phyloP scores from a whole-genome alignment of 768 basidiomycete species.

The Lactarius tabidus region DNA sequence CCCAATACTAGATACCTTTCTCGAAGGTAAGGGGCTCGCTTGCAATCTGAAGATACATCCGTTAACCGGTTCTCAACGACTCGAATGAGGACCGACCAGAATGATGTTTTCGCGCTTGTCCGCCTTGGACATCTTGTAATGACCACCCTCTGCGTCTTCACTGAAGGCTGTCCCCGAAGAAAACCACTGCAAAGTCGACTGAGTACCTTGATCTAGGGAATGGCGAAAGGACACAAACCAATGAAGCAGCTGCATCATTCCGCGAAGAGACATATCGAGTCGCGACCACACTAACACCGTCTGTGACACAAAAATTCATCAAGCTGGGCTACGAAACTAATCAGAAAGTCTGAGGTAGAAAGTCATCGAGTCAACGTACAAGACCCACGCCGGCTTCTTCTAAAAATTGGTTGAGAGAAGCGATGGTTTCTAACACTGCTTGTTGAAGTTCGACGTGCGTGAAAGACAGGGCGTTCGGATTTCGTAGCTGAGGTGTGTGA shows the following conservation, averaged over 20 bases:
- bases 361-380: slow-evolving; percentile 37
- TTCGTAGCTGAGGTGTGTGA: slow-evolving; percentile 54
- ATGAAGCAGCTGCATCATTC: slow-evolving; percentile 77
- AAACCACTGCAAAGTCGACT: slow-evolving; percentile 64
- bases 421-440: slow-evolving; percentile 88
- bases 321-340: slow-evolving; percentile 60
- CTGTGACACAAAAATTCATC: slow-evolving; percentile 95
- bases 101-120: slow-evolving; percentile 97
- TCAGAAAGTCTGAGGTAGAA: slow-evolving; percentile 1
- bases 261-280: slow-evolving; percentile 93
- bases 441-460: slow-evolving; percentile 64
- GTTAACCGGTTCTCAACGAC: neutral
- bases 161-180: slow-evolving; percentile 94
- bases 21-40: slow-evolving; percentile 97
- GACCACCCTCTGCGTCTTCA: slow-evolving; percentile 82
- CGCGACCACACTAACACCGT: slow-evolving; percentile 89
- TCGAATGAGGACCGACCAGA: slow-evolving; percentile 47
- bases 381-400: slow-evolving; percentile 71
- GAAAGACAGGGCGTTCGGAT: slow-evolving; percentile 74
- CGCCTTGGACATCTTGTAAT: slow-evolving; percentile 92
- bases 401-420: slow-evolving; percentile 68
- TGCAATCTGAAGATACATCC: slow-evolving; percentile 50
- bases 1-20: slow-evolving; percentile 56
- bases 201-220: neutral
- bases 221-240: slow-evolving; percentile 7